These are phyloP conservation scores for Monilinia vaccinii-corymbosi DNA, from an alignment of 2,329 filamentous ascomycete species.

Conservation along the genomic window DNA sequence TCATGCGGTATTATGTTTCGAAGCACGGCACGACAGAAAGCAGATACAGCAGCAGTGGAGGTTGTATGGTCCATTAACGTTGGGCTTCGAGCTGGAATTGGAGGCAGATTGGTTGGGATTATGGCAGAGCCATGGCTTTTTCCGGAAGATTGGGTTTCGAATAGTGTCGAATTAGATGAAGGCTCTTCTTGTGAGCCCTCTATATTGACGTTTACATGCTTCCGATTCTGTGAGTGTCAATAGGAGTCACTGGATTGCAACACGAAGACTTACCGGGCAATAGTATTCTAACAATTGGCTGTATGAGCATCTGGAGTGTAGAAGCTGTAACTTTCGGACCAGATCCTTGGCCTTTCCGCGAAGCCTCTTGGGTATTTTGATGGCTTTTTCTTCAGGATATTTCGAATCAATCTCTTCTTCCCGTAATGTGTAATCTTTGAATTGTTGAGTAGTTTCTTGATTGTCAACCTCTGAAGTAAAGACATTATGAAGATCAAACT, in stretches of 20 bases:
- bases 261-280: constrained; percentile 47
- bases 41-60: constrained; percentile 60
- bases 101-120: constrained; percentile 17
- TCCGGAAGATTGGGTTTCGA: constrained; percentile 19
- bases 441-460: constrained; percentile 58
- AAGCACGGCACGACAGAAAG: constrained; percentile 75
- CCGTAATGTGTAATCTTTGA: constrained; percentile 78
- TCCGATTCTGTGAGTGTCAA: constrained; percentile 14
- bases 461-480: constrained; percentile 63
- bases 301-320: constrained; percentile 72
- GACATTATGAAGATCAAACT: constrained; percentile 88
- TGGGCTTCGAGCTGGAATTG: constrained; percentile 28
- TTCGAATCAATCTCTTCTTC: constrained; percentile 64
- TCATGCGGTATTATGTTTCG: constrained; percentile 61
- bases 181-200: constrained; percentile 9
- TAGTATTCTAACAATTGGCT: constrained; percentile 69
- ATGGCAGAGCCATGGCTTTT: neutral
- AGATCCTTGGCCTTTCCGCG: constrained; percentile 52
- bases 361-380: constrained; percentile 55
- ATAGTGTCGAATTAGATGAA: constrained; percentile 18
- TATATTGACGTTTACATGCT: neutral
- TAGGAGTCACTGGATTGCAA: neutral
- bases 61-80: constrained; percentile 58
- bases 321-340: constrained; percentile 56
- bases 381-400: constrained; percentile 18